phyloP scores from a whole-genome alignment of 495 filamentous ascomycete species.

The Amorphotheca resinae region DNA sequence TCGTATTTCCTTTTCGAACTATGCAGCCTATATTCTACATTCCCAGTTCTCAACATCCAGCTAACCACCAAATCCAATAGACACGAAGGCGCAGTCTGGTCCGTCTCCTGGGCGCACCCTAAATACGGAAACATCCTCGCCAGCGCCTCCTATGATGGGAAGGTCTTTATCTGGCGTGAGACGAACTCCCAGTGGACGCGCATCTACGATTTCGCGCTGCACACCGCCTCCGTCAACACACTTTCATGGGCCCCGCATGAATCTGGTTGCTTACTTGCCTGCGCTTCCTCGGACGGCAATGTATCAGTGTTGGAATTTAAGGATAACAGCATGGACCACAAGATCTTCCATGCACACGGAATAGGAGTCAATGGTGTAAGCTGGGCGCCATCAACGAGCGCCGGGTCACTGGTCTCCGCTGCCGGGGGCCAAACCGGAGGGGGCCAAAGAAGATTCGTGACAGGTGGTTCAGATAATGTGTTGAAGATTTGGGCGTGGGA shows the following conservation, averaged over 20 bases:
- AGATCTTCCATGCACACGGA: slow-evolving; percentile 82
- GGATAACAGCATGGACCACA: slow-evolving; percentile 78
- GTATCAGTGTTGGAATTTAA: slow-evolving; percentile 92
- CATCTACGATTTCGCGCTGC: slow-evolving; percentile 80
- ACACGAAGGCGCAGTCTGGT: slow-evolving; percentile 93
- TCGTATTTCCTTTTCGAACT: not conserved
- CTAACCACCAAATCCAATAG: slow-evolving; percentile 29
- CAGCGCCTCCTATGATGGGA: slow-evolving; percentile 88
- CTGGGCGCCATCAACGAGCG: slow-evolving; percentile 76
- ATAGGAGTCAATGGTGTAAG: slow-evolving; percentile 89
- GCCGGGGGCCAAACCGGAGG: slow-evolving; percentile 45
- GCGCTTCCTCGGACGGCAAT: slow-evolving; percentile 84
- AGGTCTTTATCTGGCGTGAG: slow-evolving; percentile 97
- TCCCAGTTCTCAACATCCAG: slow-evolving; percentile 1
- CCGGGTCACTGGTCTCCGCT: slow-evolving; percentile 67
- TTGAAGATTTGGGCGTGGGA: slow-evolving; percentile 77
- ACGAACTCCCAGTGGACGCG: slow-evolving; percentile 57
- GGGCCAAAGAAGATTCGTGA: slow-evolving; percentile 68
- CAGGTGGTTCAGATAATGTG: slow-evolving; percentile 82
- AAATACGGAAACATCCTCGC: slow-evolving; percentile 98
- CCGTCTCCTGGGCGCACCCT: slow-evolving; percentile 93
- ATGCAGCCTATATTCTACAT: not conserved
- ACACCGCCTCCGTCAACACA: slow-evolving; percentile 92
- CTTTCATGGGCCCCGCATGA: slow-evolving; percentile 96
- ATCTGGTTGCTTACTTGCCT: slow-evolving; percentile 85